Conservation (phyloP, 2,329 filamentous ascomycete genomes). For the Fusarium sp. region DNA sequence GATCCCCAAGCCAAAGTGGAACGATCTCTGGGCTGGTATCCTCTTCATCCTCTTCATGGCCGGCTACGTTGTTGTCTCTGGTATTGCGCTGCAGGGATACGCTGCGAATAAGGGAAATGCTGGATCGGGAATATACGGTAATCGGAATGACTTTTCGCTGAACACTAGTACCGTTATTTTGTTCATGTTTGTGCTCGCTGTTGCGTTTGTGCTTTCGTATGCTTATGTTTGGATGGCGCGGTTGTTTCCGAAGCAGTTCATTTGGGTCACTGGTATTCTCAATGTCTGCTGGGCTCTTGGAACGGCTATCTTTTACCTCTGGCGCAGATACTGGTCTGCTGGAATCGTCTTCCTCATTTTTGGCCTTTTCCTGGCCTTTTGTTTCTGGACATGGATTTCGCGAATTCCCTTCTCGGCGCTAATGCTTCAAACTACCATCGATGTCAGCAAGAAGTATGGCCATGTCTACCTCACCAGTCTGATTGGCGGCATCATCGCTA, state of each 20-base stretch:
- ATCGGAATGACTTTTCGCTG: slow-evolving; percentile 71
- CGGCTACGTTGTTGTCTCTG: slow-evolving; percentile 82
- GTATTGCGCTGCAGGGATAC: slow-evolving; percentile 79
- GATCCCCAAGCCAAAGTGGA: slow-evolving; percentile 84
- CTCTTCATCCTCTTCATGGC: slow-evolving; percentile 76
- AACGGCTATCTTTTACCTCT: slow-evolving; percentile 88
- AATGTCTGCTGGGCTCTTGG: slow-evolving; percentile 87
- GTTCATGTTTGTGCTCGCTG: slow-evolving; percentile 79
- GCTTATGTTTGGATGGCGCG: slow-evolving; percentile 80
- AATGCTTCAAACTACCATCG: slow-evolving; percentile 87
- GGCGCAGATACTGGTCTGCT: slow-evolving; percentile 78
- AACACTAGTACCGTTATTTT: slow-evolving; percentile 87
- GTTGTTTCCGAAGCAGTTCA: slow-evolving; percentile 86
- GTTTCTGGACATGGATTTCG: slow-evolving; percentile 88
- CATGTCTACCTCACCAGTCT: slow-evolving; percentile 88
- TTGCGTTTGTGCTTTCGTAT: slow-evolving; percentile 80
- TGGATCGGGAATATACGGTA: slow-evolving; percentile 78
- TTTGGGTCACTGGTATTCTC: slow-evolving; percentile 90
- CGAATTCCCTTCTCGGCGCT: slow-evolving; percentile 91
- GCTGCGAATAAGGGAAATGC: slow-evolving; percentile 68
- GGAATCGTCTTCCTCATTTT: slow-evolving; percentile 91
- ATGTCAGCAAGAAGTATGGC: slow-evolving; percentile 84
- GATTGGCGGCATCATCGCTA: slow-evolving; percentile 80
- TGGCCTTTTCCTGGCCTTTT: slow-evolving; percentile 76
- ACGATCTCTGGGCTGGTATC: slow-evolving; percentile 89